Evolutionary conservation across 1,284 basidiomycete species (phyloP).

Genomic region (Puccinia horiana): DNA sequence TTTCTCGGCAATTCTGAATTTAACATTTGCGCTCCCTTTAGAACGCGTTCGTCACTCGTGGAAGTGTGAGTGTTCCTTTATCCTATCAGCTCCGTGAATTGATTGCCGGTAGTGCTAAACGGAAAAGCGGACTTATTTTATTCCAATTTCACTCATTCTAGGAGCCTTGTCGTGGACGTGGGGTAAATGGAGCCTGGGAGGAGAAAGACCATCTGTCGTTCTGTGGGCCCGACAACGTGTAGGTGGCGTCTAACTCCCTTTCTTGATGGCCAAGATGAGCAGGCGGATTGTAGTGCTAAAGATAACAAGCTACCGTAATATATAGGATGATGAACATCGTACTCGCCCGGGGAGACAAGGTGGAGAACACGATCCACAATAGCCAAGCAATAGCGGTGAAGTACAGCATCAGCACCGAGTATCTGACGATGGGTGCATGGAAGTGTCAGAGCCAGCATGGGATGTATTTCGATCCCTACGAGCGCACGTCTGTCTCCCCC

Average conservation of each 20-base stretch:
- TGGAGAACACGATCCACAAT: constrained; percentile 17
- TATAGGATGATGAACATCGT: constrained; percentile 44
- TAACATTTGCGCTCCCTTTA: background rate
- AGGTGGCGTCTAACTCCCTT: background rate
- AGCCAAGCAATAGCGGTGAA: constrained; percentile 22
- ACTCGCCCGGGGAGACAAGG: constrained; percentile 25
- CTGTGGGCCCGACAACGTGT: constrained; percentile 40
- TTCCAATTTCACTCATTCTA: background rate
- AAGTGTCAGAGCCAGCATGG: constrained; percentile 41
- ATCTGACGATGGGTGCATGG: constrained; percentile 35
- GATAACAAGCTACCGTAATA: background rate
- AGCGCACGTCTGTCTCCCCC: constrained; percentile 12
- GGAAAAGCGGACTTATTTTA: background rate
- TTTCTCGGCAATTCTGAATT: background rate
- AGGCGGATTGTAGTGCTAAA: background rate
- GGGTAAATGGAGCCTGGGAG: constrained; percentile 30
- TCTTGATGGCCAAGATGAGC: background rate
- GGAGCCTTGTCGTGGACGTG: constrained; percentile 34
- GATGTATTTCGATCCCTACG: constrained; percentile 37
- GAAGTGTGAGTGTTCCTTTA: constrained; percentile 2
- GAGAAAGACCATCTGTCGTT: constrained; percentile 30
- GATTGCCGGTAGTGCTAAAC: background rate
- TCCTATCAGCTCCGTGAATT: background rate
- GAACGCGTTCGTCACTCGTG: constrained; percentile 44
- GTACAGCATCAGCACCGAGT: constrained; percentile 43